Percentiles rank a stretch among this genome's conserved stretches.
phyloP scores from a whole-genome alignment of 2,329 filamentous ascomycete genomes.

The Alternaria gaisen region DNA sequence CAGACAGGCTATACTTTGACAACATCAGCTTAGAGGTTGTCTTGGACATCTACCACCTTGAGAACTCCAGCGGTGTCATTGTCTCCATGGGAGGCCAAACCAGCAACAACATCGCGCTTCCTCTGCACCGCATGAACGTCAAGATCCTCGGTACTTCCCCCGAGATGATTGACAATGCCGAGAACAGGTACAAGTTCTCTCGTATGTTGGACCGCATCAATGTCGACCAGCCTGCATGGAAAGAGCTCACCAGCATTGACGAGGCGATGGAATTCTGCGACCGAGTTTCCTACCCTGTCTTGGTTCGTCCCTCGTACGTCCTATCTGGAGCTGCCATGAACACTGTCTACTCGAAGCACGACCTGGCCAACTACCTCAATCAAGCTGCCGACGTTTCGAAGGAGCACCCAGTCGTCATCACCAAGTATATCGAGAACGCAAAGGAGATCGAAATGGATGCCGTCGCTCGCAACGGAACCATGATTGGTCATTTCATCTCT shows the following conservation, averaged over 20 bases:
- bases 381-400: conserved; percentile 93
- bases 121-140: conserved; percentile 86
- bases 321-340: conserved; percentile 99
- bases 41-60: conserved; percentile 91
- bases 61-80: conserved; percentile 83
- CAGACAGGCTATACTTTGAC: conserved; percentile 94
- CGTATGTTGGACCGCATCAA: conserved; percentile 95
- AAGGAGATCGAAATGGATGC: conserved; percentile 99
- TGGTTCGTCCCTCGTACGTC: conserved; percentile 96
- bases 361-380: conserved; percentile 85
- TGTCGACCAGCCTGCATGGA: conserved; percentile 97
- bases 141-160: conserved; percentile 95
- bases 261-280: conserved; percentile 89
- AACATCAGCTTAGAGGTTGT: conserved; percentile 91
- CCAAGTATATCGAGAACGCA: conserved; percentile 98
- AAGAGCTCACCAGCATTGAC: conserved; percentile 93
- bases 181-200: conserved; percentile 98
- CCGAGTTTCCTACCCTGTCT: conserved; percentile 88
- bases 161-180: conserved; percentile 97
- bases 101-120: conserved; percentile 95
- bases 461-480: conserved; percentile 86
- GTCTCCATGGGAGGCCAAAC: conserved; percentile 98
- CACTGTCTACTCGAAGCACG: conserved; percentile 95
- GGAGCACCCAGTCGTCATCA: conserved; percentile 97
- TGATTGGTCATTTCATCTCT: conserved; percentile 96